Percentiles rank a stretch among this genome's conserved stretches.
Conservation (phyloP, 805 yeast species). For the Kluyveromyces dobzhanskii region DNA sequence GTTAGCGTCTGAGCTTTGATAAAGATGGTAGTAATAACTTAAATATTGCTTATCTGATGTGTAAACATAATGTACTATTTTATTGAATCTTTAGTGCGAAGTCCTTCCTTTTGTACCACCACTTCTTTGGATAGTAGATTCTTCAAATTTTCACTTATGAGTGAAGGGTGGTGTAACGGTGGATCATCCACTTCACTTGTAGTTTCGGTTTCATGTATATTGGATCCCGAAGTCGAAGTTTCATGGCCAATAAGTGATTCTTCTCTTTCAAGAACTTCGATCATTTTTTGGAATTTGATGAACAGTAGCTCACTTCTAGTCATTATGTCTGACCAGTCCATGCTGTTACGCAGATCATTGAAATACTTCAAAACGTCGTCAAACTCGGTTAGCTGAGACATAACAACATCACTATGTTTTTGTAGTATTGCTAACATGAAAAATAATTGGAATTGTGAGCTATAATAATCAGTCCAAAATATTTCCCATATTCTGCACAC, state of each 20-base stretch:
- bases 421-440: slow-evolving; percentile 85
- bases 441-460: slow-evolving; percentile 82
- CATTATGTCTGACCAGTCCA: slow-evolving; percentile 68
- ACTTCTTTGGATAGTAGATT: slow-evolving; percentile 50
- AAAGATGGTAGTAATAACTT: too few relatives aligned
- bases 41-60: neutral
- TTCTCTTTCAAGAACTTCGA: slow-evolving; percentile 65
- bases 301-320: slow-evolving; percentile 82
- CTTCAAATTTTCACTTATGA: slow-evolving; percentile 35
- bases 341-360: slow-evolving; percentile 76
- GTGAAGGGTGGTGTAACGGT: slow-evolving; percentile 3
- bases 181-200: slow-evolving; percentile 5
- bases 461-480: slow-evolving; percentile 78
- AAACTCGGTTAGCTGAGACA: slow-evolving; percentile 63
- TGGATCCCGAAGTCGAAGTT: slow-evolving; percentile 1
- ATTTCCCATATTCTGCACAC: slow-evolving; percentile 85
- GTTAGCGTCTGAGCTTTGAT: too few relatives aligned
- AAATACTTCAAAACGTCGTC: slow-evolving; percentile 90
- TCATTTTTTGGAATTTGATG: slow-evolving; percentile 68
- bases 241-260: slow-evolving; percentile 15
- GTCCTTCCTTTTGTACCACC: slow-evolving; percentile 53
- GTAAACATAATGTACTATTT: slow-evolving; percentile 9
- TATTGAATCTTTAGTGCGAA: slow-evolving; percentile 20
- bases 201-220: slow-evolving; percentile 1
- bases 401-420: slow-evolving; percentile 71